These are phyloP conservation scores for Alternaria sp. DNA, from an alignment of 2,329 filamentous ascomycete genomes.

Conservation along the genomic window DNA sequence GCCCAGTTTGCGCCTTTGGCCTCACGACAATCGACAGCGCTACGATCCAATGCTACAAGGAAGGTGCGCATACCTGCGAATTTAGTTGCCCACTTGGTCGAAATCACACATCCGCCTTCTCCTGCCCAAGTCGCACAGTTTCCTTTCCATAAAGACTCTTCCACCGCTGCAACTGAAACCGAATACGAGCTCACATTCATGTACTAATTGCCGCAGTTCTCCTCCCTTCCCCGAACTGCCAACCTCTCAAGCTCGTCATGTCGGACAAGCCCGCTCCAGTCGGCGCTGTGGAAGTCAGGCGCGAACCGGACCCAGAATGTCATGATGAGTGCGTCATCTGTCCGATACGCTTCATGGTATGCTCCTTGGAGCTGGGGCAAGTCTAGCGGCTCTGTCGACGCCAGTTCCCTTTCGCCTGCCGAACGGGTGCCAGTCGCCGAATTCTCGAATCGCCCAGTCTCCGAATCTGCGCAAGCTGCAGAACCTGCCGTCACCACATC, in stretches of 20 bases:
- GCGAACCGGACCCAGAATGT: constrained; percentile 24
- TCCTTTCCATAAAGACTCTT: neutral
- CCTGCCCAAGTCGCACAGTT: constrained; percentile 8
- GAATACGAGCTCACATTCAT: neutral
- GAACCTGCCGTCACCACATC: constrained; percentile 39
- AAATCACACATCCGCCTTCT: constrained; percentile 16
- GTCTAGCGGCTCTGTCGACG: constrained; percentile 33
- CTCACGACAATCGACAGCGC: constrained; percentile 31
- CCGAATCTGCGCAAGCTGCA: constrained; percentile 17
- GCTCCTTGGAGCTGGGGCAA: constrained; percentile 47
- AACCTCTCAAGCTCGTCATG: constrained; percentile 27
- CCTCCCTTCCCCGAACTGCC: constrained; percentile 38
- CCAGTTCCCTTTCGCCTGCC: constrained; percentile 19
- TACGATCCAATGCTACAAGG: constrained; percentile 38
- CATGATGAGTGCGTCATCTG: constrained; percentile 34
- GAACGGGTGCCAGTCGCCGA: constrained; percentile 31
- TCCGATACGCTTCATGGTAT: constrained; percentile 47
- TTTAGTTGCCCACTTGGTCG: constrained; percentile 3
- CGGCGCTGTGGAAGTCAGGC: constrained; percentile 37
- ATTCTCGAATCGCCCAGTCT: constrained; percentile 25
- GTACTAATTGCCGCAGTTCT: constrained; percentile 40
- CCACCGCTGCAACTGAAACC: neutral
- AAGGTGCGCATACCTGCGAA: constrained; percentile 40
- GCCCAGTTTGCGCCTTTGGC: constrained; percentile 37
- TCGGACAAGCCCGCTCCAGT: constrained; percentile 38